Evolutionary conservation across 1,139 yeast genomes (phyloP).

Genomic region (Pichia sp.): DNA sequence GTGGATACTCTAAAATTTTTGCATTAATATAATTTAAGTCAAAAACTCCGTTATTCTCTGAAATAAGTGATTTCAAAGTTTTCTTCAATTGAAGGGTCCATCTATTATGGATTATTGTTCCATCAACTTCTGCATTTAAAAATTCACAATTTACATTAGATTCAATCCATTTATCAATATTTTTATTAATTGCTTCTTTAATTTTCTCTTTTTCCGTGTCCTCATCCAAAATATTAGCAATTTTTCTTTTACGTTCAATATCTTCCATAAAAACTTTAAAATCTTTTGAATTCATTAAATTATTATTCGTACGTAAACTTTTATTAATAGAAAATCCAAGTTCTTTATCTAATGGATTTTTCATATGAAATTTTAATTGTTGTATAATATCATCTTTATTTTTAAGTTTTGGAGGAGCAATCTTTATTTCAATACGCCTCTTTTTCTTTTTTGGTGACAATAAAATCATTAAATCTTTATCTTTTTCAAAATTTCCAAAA

Average conservation of each 20-base stretch:
- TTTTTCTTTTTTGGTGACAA: constrained; percentile 8
- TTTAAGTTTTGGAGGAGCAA: not conserved
- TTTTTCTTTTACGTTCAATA: constrained; percentile 5
- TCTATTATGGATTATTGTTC: constrained; percentile 1
- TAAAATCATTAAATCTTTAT: not conserved
- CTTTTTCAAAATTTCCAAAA: constrained; percentile 10
- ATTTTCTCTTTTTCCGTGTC: not conserved
- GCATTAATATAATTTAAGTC: not conserved
- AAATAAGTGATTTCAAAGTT: not conserved
- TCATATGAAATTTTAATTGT: constrained; percentile 7
- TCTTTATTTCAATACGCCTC: too few relatives aligned
- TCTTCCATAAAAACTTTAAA: constrained; percentile 4
- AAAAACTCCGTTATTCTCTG: not conserved
- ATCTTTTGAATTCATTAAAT: not conserved
- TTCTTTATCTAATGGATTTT: constrained; percentile 11
- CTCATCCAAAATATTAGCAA: not conserved
- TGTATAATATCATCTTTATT: constrained; percentile 4
- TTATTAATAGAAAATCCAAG: constrained; percentile 12
- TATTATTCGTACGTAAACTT: not conserved
- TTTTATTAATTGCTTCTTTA: not conserved
- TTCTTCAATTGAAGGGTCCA: constrained; percentile 5
- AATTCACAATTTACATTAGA: constrained; percentile 4
- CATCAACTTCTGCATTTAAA: not conserved
- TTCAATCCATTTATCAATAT: constrained; percentile 8
- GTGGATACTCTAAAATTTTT: constrained; percentile 2